Evolutionary conservation across 192 early-diverging fungal genomes (phyloP).

Genomic region (Geosiphon pyriformis): DNA sequence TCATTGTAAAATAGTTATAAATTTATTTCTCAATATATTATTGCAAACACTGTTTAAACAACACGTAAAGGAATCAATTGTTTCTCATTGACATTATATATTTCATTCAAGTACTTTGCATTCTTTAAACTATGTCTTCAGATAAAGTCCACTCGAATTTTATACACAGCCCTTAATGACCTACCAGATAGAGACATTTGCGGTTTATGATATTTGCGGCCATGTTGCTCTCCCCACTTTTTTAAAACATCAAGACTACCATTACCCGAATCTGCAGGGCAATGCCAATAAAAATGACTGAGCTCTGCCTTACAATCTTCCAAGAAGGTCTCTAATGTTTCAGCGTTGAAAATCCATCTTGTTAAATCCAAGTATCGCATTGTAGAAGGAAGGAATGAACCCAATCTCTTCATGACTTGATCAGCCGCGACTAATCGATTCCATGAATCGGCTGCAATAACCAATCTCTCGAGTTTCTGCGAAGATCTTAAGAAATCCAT

Average conservation of each 20-base stretch:
- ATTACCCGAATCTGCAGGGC: neutral
- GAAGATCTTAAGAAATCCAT: neutral
- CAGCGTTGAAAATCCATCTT: neutral
- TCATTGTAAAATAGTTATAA: too few species aligned
- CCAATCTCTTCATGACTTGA: neutral
- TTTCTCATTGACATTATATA: too few species aligned
- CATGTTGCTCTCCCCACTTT: neutral
- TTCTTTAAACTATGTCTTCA: too few species aligned
- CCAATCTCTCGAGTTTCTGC: neutral
- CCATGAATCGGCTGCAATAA: neutral
- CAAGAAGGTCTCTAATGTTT: neutral
- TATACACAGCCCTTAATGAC: too few species aligned
- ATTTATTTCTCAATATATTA: too few species aligned
- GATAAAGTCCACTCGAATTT: too few species aligned
- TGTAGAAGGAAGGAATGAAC: neutral
- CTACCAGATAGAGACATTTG: neutral
- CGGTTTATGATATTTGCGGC: neutral
- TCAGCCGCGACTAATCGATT: neutral
- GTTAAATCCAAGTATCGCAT: neutral
- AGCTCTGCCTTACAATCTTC: neutral
- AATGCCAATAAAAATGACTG: neutral
- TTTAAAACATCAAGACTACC: neutral
- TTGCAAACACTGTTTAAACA: too few species aligned
- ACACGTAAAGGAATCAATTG: too few species aligned
- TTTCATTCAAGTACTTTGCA: too few species aligned